These are phyloP conservation scores for Scheffersomyces segobiensis DNA, from an alignment of 1,139 yeast species.

Conservation along the genomic window DNA sequence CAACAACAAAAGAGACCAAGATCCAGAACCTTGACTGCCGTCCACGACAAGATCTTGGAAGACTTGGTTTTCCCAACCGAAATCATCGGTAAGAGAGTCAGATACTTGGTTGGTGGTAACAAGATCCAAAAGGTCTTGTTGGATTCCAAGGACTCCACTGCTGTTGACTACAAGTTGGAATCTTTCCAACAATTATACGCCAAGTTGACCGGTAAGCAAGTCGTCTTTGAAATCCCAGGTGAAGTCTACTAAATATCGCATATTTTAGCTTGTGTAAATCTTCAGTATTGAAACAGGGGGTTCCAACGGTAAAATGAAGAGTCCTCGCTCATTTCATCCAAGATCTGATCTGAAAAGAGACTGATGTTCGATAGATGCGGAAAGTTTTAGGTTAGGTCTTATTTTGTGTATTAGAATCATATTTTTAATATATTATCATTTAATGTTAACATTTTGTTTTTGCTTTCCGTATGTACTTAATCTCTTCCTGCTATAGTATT, in stretches of 20 bases:
- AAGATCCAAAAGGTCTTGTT: slow-evolving; percentile 97
- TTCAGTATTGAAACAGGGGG: neutral
- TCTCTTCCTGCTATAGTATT: neutral
- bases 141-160: slow-evolving; percentile 96
- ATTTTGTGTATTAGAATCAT: neutral
- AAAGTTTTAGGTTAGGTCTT: neutral
- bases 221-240: slow-evolving; percentile 95
- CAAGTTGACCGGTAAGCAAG: slow-evolving; percentile 99
- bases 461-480: neutral
- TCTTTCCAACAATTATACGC: slow-evolving; percentile 98
- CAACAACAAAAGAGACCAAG: slow-evolving; percentile 99
- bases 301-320: neutral
- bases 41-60: slow-evolving; percentile 97
- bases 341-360: neutral
- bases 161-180: slow-evolving; percentile 98
- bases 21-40: slow-evolving; percentile 98
- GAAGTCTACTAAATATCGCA: slow-evolving; percentile 40
- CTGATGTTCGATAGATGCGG: neutral
- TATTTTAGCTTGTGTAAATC: neutral
- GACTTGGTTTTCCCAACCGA: slow-evolving; percentile 99
- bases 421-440: neutral
- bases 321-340: neutral
- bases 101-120: slow-evolving; percentile 99
- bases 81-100: slow-evolving; percentile 98
- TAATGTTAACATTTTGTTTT: neutral